Base-by-base conservation (phyloP, 805 yeast genomes). In the Hanseniaspora nectarophila region DNA sequence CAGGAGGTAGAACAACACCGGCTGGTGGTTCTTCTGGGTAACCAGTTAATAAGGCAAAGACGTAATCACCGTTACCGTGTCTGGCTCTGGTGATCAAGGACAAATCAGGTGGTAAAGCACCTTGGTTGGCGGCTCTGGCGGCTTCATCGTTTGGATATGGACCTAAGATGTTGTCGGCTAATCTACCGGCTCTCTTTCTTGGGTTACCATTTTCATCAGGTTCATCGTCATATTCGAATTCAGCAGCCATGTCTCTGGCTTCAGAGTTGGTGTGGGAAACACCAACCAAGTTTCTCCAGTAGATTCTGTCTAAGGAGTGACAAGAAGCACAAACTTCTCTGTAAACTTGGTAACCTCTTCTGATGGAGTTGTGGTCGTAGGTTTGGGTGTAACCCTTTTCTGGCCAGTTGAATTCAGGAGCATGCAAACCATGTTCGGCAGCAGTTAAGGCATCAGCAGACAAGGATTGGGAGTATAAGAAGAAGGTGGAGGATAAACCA, bases 21-120 rank as follows among this genome's bases (percentile, higher is more conserved):
- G 96, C 97, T 61, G 98, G 98, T 56, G 95, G 85, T 57, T 92
- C 97, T 45, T 92, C 98, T 64, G 97, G 97, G 76, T 92, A 92
- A 67, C 98, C 98, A 57, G 97, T 92, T 71, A 92, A 82, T 66
- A 92, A 73, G 29, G 97, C 72, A 71, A 92, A 92, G 69, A 92
- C 84, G 73, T 92, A 92, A 70, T 92, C 97, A 67, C 85, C 77
- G 61, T 87, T 97, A 68, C 97, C 97, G 74, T 92, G 97, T 78
- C 98, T 85, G 60, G 98, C 97, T 80, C 90, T 90, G 70, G 90
- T 94, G 65, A 92, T 87, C 70, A 92, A 77, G 37, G 97, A 88
- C 67, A 92, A 80, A 75, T 92, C 98, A 56, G 98, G 98, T 58
- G 98, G 98, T 60, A 85, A 77, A 57, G 98, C 97, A 73, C 98